phyloP scores from a whole-genome alignment of 148 eudicot species.

The Amaranthus cruentus region DNA sequence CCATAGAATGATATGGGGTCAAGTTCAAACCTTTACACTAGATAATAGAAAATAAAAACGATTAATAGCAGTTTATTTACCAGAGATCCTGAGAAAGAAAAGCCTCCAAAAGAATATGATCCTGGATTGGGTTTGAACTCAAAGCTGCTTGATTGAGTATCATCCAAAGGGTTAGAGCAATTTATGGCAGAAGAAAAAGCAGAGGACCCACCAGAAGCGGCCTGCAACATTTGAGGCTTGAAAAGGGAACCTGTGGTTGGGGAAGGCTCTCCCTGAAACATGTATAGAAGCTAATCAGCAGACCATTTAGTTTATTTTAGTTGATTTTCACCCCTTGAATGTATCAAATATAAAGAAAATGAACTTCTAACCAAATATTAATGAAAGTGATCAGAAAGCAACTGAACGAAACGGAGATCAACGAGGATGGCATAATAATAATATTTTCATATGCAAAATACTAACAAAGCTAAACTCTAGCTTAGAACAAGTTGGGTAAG shows the following conservation, averaged over 20 bases:
- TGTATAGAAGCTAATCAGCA: constrained; percentile 19
- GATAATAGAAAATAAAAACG: not conserved
- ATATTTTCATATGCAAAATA: too few relatives aligned
- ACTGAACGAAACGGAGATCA: constrained; percentile 6
- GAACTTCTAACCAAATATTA: not conserved
- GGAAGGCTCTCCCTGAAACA: constrained; percentile 91
- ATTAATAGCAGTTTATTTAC: constrained; percentile 31
- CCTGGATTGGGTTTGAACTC: constrained; percentile 76
- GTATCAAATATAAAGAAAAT: not conserved
- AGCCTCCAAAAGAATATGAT: constrained; percentile 51
- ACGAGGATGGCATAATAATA: not conserved
- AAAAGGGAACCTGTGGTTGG: constrained; percentile 95
- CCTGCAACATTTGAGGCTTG: constrained; percentile 63
- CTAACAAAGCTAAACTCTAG: not conserved
- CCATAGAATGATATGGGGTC: constrained; percentile 1
- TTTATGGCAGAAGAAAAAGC: constrained; percentile 42
- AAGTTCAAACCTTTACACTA: constrained; percentile 5
- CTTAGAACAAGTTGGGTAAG: not conserved
- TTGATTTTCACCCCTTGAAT: constrained; percentile 16
- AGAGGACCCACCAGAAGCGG: constrained; percentile 37
- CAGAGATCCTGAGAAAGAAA: constrained; percentile 45
- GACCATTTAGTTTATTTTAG: not conserved
- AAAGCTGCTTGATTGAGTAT: constrained; percentile 45
- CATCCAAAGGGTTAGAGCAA: constrained; percentile 41
- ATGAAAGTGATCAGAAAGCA: constrained; percentile 1